phyloP scores from a whole-genome alignment of 2,329 filamentous ascomycete species.

The Epichloe bromicola region DNA sequence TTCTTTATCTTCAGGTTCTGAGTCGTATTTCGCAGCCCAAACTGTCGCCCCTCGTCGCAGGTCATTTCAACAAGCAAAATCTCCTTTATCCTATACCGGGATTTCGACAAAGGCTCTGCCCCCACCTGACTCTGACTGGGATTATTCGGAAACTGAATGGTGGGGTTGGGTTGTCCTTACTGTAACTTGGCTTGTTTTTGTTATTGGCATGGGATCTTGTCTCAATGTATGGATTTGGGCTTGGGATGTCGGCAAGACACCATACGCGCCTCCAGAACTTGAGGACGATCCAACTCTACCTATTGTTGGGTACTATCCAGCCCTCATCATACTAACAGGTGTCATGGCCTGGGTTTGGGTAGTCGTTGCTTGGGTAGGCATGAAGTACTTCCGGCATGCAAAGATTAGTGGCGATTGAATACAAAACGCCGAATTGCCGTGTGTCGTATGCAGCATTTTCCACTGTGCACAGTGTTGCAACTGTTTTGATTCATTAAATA shows the following conservation, averaged over 20 bases:
- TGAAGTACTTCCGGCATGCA: constrained; percentile 98
- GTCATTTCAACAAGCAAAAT: constrained; percentile 41
- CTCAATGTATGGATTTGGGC: constrained; percentile 96
- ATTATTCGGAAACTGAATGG: constrained; percentile 91
- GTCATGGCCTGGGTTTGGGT: constrained; percentile 99
- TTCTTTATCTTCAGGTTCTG: constrained; percentile 42
- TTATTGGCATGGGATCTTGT: constrained; percentile 91
- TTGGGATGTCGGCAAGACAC: constrained; percentile 94
- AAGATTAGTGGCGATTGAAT: constrained; percentile 60
- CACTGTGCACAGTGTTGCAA: neutral
- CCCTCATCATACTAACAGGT: constrained; percentile 78
- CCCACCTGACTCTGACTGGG: constrained; percentile 50
- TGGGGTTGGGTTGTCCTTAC: constrained; percentile 93
- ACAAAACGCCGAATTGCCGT: neutral
- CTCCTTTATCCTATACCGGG: constrained; percentile 44
- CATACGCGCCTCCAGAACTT: constrained; percentile 86
- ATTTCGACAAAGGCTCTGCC: constrained; percentile 35
- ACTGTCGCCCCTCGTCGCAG: constrained; percentile 31
- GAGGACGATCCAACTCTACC: constrained; percentile 91
- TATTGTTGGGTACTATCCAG: constrained; percentile 94
- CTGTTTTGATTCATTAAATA: too few relatives aligned
- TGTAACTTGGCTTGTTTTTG: constrained; percentile 91
- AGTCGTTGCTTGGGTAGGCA: constrained; percentile 90
- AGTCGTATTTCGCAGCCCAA: constrained; percentile 45
- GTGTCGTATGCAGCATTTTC: neutral